Evolutionary conservation across 2,329 filamentous ascomycete genomes (phyloP).

Genomic region (Drechslerella dactyloides): DNA sequence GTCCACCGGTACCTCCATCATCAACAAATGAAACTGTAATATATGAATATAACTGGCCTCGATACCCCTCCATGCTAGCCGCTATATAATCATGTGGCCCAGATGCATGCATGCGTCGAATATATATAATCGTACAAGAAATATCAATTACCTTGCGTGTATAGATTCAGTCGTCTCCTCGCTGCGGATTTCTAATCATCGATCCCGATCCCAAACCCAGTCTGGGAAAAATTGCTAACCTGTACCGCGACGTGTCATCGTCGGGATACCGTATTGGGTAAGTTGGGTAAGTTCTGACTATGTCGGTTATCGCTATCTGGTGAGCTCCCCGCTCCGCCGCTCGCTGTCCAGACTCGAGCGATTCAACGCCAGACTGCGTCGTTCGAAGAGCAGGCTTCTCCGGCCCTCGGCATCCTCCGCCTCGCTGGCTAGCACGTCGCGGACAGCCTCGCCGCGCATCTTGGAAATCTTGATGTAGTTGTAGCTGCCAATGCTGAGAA

Average conservation of each 20-base stretch:
- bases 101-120: no score
- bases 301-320: constrained; percentile 1
- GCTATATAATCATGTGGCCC: neutral
- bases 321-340: constrained; percentile 9
- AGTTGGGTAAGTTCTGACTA: no score
- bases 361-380: constrained; percentile 37
- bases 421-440: constrained; percentile 50
- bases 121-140: no score
- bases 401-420: constrained; percentile 40
- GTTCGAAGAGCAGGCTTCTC: constrained; percentile 38
- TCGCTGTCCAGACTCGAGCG: constrained; percentile 30
- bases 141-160: no score
- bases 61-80: neutral
- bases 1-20: no score
- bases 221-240: no score
- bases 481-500: constrained; percentile 83
- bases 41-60: neutral
- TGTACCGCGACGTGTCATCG: no score
- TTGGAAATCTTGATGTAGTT: constrained; percentile 92
- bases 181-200: no score
- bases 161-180: no score
- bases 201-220: no score
- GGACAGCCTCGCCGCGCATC: constrained; percentile 78
- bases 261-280: no score
- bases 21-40: no score